Percentiles rank a stretch among this genome's conserved stretches.
phyloP scores from a whole-genome alignment of 208 protist genomes.

The Crithidia brevicula region DNA sequence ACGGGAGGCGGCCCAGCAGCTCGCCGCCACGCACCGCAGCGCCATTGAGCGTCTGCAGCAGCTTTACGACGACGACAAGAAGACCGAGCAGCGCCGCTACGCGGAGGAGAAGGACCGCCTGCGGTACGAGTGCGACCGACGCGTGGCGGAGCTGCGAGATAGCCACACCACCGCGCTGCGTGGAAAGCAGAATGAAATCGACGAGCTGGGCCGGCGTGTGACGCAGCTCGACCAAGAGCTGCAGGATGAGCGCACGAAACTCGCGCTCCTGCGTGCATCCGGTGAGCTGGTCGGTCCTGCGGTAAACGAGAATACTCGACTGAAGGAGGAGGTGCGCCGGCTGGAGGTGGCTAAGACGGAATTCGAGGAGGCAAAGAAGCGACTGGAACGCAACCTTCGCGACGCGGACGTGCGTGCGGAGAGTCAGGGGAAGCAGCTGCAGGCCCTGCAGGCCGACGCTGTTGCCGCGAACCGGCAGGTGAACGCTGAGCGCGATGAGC shows the following conservation, averaged over 20 bases:
- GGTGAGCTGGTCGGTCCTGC: constrained; percentile 9
- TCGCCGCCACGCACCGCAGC: constrained; percentile 55
- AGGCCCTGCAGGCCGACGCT: constrained; percentile 53
- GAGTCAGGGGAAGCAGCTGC: constrained; percentile 45
- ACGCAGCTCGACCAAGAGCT: constrained; percentile 52
- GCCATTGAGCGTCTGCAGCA: constrained; percentile 62
- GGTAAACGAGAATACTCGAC: constrained; percentile 30
- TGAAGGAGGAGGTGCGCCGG: constrained; percentile 67
- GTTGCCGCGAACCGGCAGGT: constrained; percentile 29
- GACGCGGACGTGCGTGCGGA: constrained; percentile 52
- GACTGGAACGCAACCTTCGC: constrained; percentile 54
- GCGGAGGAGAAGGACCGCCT: constrained; percentile 64
- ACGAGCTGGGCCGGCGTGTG: constrained; percentile 43
- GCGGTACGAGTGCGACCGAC: constrained; percentile 46
- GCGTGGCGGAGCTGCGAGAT: constrained; percentile 55
- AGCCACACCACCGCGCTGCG: constrained; percentile 48
- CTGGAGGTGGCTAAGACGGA: constrained; percentile 45
- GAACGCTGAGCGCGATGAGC: constrained; percentile 47
- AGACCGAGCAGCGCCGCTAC: constrained; percentile 48
- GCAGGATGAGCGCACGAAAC: constrained; percentile 55
- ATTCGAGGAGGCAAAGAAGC: constrained; percentile 42
- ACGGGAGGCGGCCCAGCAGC: constrained; percentile 39
- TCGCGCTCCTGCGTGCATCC: constrained; percentile 24
- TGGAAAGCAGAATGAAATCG: constrained; percentile 43
- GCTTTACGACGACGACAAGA: constrained; percentile 81